Evolutionary conservation across 768 basidiomycete species (phyloP).

Genomic region (Phylloporus sp.): DNA sequence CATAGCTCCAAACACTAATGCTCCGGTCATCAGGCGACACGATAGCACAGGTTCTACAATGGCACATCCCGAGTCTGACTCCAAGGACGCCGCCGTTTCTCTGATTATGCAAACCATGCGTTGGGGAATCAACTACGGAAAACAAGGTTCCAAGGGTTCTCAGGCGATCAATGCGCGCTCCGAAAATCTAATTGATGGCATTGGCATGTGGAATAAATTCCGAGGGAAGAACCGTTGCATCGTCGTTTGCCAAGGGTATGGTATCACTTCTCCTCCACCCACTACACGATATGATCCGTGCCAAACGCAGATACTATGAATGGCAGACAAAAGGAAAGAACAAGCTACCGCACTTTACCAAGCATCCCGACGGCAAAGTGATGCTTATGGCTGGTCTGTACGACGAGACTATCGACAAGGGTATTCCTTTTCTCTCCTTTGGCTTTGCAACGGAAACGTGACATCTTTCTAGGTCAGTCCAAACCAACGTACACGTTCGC

Average conservation of each 20-base stretch:
- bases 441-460: neutral
- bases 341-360: slow-evolving; percentile 78
- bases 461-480: slow-evolving; percentile 39
- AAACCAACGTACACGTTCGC: slow-evolving; percentile 75
- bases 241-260: slow-evolving; percentile 74
- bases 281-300: neutral
- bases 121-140: slow-evolving; percentile 79
- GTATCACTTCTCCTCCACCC: neutral
- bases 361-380: slow-evolving; percentile 54
- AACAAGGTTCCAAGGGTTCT: slow-evolving; percentile 49
- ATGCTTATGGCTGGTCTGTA: slow-evolving; percentile 89
- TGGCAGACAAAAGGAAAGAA: slow-evolving; percentile 84
- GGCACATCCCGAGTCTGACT: neutral
- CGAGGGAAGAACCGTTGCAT: slow-evolving; percentile 81
- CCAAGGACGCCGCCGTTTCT: slow-evolving; percentile 11
- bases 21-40: slow-evolving; percentile 63
- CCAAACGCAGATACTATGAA: slow-evolving; percentile 72
- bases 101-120: slow-evolving; percentile 76
- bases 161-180: slow-evolving; percentile 89
- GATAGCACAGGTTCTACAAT: slow-evolving; percentile 1
- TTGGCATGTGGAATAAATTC: slow-evolving; percentile 82
- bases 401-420: slow-evolving; percentile 65
- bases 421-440: slow-evolving; percentile 29
- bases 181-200: slow-evolving; percentile 70
- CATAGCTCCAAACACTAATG: slow-evolving; percentile 75